phyloP scores from a whole-genome alignment of 1,284 basidiomycete genomes.

The Pyrrhoderma noxium region DNA sequence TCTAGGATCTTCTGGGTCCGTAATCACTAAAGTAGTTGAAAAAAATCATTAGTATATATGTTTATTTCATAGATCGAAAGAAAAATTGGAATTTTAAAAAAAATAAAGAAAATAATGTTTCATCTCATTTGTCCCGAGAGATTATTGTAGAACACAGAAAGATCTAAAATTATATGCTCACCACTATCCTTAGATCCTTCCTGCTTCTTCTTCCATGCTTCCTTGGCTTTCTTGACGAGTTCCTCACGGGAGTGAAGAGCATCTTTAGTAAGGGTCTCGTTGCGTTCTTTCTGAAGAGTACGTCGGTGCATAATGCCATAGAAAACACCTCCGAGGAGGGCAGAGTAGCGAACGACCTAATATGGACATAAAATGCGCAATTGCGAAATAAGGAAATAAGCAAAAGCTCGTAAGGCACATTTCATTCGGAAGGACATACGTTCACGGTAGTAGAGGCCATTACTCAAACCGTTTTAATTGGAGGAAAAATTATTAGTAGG shows the following conservation, averaged over 20 bases:
- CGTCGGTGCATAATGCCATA: slow-evolving; percentile 93
- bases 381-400: slow-evolving; percentile 18
- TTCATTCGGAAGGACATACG: slow-evolving; percentile 30
- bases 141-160: neutral
- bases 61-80: neutral
- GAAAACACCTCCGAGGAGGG: slow-evolving; percentile 80
- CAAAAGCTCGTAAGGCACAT: neutral
- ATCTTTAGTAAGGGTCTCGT: slow-evolving; percentile 63
- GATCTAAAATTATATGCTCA: slow-evolving; percentile 30
- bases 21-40: slow-evolving; percentile 53
- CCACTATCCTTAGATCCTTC: slow-evolving; percentile 42
- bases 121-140: neutral
- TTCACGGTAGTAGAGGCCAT: slow-evolving; percentile 64
- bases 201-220: slow-evolving; percentile 82
- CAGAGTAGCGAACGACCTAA: slow-evolving; percentile 94
- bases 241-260: slow-evolving; percentile 68
- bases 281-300: slow-evolving; percentile 79
- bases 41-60: neutral
- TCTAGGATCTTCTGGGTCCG: slow-evolving; percentile 89
- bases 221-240: slow-evolving; percentile 82
- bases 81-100: neutral
- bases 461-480: neutral
- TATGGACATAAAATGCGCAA: slow-evolving; percentile 11
- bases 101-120: too few species aligned
- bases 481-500: too few species aligned